phyloP scores from a whole-genome alignment of 352 stramenopile genomes.

The Globisporangium recalcitrans region DNA sequence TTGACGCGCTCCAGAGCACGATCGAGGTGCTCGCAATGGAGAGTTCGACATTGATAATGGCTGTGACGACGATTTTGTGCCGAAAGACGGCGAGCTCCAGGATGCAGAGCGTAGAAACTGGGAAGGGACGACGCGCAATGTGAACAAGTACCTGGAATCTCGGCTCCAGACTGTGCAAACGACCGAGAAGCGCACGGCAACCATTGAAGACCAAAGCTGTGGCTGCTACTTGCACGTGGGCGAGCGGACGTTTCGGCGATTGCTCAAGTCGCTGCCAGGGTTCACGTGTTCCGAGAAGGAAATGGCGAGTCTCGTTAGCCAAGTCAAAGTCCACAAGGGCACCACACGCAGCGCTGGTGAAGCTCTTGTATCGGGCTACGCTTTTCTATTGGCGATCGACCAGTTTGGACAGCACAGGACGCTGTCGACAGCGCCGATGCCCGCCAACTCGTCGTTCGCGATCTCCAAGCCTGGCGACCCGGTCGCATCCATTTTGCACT shows the following conservation, averaged over 20 bases:
- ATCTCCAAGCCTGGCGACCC: conserved; percentile 28
- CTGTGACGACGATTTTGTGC: conserved; percentile 9
- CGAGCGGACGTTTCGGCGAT: conserved; percentile 29
- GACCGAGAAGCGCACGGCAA: background rate
- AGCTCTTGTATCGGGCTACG: conserved; percentile 22
- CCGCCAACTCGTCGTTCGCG: conserved; percentile 14
- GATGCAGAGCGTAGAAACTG: conserved; percentile 15
- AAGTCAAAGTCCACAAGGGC: conserved; percentile 11
- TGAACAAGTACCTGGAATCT: conserved; percentile 37
- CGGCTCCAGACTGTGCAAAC: conserved; percentile 24
- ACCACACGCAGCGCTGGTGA: background rate
- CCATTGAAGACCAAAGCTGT: no score
- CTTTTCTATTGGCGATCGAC: conserved; percentile 35
- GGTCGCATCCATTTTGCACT: conserved; percentile 42
- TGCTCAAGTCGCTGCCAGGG: conserved; percentile 36
- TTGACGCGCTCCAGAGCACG: conserved; percentile 35
- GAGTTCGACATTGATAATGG: background rate
- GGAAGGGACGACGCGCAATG: conserved; percentile 42
- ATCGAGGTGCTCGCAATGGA: conserved; percentile 14
- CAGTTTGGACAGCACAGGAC: conserved; percentile 29
- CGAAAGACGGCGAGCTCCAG: background rate
- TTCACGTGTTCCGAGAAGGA: conserved; percentile 33
- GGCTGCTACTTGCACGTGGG: conserved; percentile 19
- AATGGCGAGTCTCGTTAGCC: conserved; percentile 21
- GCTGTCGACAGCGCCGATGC: conserved; percentile 15